Conservation (phyloP, 345 rosid species). For the Gossypium mustelinum region DNA sequence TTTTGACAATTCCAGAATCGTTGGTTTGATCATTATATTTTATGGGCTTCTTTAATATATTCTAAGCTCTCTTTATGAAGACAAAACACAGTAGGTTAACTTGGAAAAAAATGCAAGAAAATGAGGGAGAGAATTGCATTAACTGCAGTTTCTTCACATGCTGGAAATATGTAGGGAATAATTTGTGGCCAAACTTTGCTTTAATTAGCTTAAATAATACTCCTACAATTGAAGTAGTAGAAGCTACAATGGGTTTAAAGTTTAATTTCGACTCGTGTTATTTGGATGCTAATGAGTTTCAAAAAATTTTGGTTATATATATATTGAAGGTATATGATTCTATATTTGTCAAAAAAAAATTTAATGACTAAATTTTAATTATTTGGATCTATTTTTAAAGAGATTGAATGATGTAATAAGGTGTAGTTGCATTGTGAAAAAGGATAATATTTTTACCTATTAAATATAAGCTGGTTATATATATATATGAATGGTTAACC, state of each 20-base stretch:
- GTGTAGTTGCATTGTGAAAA: too few relatives aligned
- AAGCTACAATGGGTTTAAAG: background rate
- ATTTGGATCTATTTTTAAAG: too few relatives aligned
- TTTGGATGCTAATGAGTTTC: too few relatives aligned
- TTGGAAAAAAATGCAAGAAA: background rate
- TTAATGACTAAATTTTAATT: too few relatives aligned
- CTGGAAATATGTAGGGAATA: background rate
- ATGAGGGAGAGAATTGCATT: background rate
- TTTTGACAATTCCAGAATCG: background rate
- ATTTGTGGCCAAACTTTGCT: background rate
- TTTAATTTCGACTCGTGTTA: too few relatives aligned
- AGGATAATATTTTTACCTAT: too few relatives aligned
- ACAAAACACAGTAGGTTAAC: background rate
- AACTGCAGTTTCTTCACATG: background rate
- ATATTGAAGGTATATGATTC: too few relatives aligned
- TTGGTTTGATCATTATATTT: background rate
- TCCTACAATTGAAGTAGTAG: background rate
- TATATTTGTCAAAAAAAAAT: too few relatives aligned
- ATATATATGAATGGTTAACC: too few relatives aligned
- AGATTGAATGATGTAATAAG: too few relatives aligned
- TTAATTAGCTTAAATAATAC: background rate
- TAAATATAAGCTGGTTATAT: too few relatives aligned
- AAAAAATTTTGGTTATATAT: too few relatives aligned
- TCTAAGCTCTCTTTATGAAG: background rate
- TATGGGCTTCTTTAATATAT: background rate